Evolutionary conservation across 805 yeast genomes (phyloP).

Genomic region (Candida maltosa): DNA sequence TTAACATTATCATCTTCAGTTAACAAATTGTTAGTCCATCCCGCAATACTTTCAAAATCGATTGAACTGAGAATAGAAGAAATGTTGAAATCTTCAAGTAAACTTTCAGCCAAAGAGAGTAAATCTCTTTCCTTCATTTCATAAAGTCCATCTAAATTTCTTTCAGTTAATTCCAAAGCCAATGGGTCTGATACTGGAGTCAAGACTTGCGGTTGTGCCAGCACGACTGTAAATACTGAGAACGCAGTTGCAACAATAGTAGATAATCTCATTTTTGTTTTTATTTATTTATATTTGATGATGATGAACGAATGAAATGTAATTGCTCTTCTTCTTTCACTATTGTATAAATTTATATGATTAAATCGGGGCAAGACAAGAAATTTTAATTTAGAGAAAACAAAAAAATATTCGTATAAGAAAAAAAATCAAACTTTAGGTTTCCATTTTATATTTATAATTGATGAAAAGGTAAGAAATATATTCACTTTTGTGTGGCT

Average conservation of each 20-base stretch:
- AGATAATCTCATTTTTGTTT: slow-evolving; percentile 15
- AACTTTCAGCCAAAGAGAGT: slow-evolving; percentile 16
- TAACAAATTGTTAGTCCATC: slow-evolving; percentile 23
- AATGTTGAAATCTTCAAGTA: slow-evolving; percentile 9
- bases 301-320: too few species aligned
- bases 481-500: too few species aligned
- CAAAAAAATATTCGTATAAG: too few species aligned
- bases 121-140: slow-evolving; percentile 13
- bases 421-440: too few species aligned
- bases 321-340: too few species aligned
- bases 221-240: slow-evolving; percentile 7
- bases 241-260: slow-evolving; percentile 12
- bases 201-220: slow-evolving; percentile 3
- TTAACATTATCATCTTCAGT: slow-evolving; percentile 16
- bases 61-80: slow-evolving; percentile 10
- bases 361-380: too few species aligned
- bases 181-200: slow-evolving; percentile 6
- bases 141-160: slow-evolving; percentile 6
- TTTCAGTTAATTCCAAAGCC: slow-evolving; percentile 3
- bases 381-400: too few species aligned
- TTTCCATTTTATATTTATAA: too few species aligned
- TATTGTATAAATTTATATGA: too few species aligned
- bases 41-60: slow-evolving; percentile 25
- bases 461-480: too few species aligned
- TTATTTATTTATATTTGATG: too few species aligned